Percentiles rank a stretch among this genome's conserved stretches.
Conservation (phyloP, 192 early-diverging fungal species). For the Rhizoclosmatium globosum region DNA sequence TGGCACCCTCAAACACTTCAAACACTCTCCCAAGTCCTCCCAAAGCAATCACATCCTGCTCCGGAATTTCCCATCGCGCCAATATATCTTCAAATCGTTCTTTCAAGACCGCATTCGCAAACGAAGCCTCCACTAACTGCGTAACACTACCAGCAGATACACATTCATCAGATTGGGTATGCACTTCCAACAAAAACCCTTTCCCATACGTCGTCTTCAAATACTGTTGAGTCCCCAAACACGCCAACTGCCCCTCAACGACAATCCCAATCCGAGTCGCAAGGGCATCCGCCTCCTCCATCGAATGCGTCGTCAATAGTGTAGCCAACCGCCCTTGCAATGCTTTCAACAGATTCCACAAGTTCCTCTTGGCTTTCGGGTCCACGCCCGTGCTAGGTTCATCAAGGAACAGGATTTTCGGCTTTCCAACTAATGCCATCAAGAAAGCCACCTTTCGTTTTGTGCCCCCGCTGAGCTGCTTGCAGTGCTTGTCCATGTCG, state of each 20-base stretch:
- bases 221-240: conserved; percentile 37
- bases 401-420: conserved; percentile 36
- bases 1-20: conserved; percentile 49
- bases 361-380: conserved; percentile 35
- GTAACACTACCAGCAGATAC: not conserved
- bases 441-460: conserved; percentile 38
- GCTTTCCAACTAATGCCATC: conserved; percentile 41
- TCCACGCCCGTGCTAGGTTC: conserved; percentile 39
- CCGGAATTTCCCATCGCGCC: conserved; percentile 32
- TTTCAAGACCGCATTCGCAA: conserved; percentile 32
- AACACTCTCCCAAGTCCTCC: conserved; percentile 56
- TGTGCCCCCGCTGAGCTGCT: conserved; percentile 37
- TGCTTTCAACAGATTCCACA: conserved; percentile 42
- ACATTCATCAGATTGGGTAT: not conserved
- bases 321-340: conserved; percentile 25
- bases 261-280: conserved; percentile 47
- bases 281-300: conserved; percentile 51
- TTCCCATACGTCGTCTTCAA: conserved; percentile 33
- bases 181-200: conserved; percentile 30
- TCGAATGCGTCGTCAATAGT: conserved; percentile 48
- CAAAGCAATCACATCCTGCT: conserved; percentile 1
- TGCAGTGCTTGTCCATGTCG: conserved; percentile 23
- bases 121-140: conserved; percentile 3
- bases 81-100: conserved; percentile 22
- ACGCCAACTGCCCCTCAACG: conserved; percentile 31